phyloP scores from a whole-genome alignment of 495 filamentous ascomycete genomes.

The Xylaria longipes region DNA sequence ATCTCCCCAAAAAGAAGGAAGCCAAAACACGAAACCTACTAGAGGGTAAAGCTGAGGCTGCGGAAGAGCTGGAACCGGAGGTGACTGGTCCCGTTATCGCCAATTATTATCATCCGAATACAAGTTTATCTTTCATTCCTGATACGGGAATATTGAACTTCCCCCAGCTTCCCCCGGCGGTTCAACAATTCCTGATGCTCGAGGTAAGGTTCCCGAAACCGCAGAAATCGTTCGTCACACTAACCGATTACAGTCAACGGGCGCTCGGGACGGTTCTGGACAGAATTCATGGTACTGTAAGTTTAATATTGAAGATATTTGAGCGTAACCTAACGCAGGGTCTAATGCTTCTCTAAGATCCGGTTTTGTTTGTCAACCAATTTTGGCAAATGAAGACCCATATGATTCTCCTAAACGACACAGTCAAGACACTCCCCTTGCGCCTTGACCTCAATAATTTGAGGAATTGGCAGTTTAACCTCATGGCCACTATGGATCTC shows the following conservation, averaged over 20 bases:
- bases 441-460: slow-evolving; percentile 84
- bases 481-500: slow-evolving; percentile 83
- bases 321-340: background rate
- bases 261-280: slow-evolving; percentile 79
- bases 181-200: slow-evolving; percentile 76
- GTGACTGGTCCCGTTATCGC: slow-evolving; percentile 69
- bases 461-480: slow-evolving; percentile 88
- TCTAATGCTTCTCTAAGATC: slow-evolving; percentile 48
- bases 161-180: slow-evolving; percentile 71
- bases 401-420: slow-evolving; percentile 93
- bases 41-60: slow-evolving; percentile 59
- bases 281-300: slow-evolving; percentile 94
- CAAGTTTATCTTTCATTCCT: slow-evolving; percentile 86
- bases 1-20: slow-evolving; percentile 89
- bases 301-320: slow-evolving; percentile 19
- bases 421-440: slow-evolving; percentile 80
- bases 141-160: slow-evolving; percentile 73
- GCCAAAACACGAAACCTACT: slow-evolving; percentile 90
- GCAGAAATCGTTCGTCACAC: background rate
- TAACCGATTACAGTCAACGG: slow-evolving; percentile 48
- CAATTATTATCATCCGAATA: slow-evolving; percentile 95
- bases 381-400: slow-evolving; percentile 95
- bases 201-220: slow-evolving; percentile 53
- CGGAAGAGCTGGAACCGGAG: slow-evolving; percentile 56
- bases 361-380: slow-evolving; percentile 88